phyloP scores from a whole-genome alignment of 345 rosid species.

The Brassica juncea region DNA sequence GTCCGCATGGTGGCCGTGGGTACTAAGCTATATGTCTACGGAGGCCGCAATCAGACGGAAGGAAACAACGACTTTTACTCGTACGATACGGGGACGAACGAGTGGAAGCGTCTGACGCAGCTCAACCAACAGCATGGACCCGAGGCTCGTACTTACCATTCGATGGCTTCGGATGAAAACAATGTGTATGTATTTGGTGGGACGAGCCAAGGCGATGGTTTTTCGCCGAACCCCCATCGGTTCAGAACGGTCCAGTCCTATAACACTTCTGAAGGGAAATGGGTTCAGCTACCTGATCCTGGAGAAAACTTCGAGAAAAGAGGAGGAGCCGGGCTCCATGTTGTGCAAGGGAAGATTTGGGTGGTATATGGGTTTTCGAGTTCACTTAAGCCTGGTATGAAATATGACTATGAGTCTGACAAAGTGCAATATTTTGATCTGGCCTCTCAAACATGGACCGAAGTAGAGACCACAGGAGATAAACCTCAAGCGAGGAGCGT shows the following conservation, averaged over 20 bases:
- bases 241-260: neutral
- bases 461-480: neutral
- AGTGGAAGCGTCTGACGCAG: neutral
- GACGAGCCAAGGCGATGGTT: neutral
- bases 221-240: neutral
- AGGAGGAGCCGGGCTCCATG: neutral
- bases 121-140: neutral
- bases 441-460: neutral
- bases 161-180: neutral
- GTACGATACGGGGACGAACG: neutral
- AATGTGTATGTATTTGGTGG: constrained; percentile 15
- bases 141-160: constrained; percentile 4
- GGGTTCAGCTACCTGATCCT: neutral
- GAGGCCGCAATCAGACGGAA: neutral
- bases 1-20: neutral
- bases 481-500: neutral
- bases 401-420: neutral
- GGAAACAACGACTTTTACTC: neutral
- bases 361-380: neutral
- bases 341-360: neutral
- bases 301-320: neutral
- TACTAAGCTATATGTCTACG: neutral
- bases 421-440: neutral
- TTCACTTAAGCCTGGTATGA: neutral
- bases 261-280: neutral